Evolutionary conservation across 169 alveolate species (phyloP), one percentile per base, ranked within the genome.

Genomic region (Babesia caballi): DNA sequence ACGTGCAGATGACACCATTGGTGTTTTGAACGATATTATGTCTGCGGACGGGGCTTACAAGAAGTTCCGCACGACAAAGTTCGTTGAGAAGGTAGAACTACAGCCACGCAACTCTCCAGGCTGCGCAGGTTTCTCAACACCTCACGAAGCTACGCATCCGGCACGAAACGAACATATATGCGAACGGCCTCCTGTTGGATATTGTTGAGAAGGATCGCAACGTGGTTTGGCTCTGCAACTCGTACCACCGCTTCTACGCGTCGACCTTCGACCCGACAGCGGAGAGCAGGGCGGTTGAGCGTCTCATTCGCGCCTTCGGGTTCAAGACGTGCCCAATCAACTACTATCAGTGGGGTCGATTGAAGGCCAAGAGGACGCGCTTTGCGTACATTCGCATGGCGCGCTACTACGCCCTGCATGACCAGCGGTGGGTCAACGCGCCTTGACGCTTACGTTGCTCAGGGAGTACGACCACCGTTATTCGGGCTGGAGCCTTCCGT

Each of bases 401-500:
- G 35, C 73, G 92, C n/a, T 87, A 87, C 63, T 87, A 87, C 49
- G 80, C 92, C 9, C 52, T 82, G 25, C 47, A 86, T 23, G 92
- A 87, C 57, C 56, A 84, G 21, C 71, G 92, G 85, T 78, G 73
- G 25, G 63, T n/a, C 57, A 19, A 17, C 30, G n/a, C 17, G 46
- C 17, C 27, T 3, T n/a, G 30, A 19, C 19, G 21, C 17, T 27
- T 19, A 56, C 27, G 11, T 27, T 8, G 19, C 25, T 0, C 56
- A 80, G 88, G 76, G 80, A 80, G 47, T 83, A 66, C 50, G 92
- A 87, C 59, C 80, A 68, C 33, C 52, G 74, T 25, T 83, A 78
- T 46, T 82, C 84, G 36, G 92, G 92, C 21, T 87, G 92, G 92
- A 87, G 75, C 50, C 77, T 87, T 19, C 92, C 92, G 2, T 87